These are phyloP conservation scores for Fusarium sp. DNA, from an alignment of 2,329 filamentous ascomycete genomes.

Conservation along the genomic window DNA sequence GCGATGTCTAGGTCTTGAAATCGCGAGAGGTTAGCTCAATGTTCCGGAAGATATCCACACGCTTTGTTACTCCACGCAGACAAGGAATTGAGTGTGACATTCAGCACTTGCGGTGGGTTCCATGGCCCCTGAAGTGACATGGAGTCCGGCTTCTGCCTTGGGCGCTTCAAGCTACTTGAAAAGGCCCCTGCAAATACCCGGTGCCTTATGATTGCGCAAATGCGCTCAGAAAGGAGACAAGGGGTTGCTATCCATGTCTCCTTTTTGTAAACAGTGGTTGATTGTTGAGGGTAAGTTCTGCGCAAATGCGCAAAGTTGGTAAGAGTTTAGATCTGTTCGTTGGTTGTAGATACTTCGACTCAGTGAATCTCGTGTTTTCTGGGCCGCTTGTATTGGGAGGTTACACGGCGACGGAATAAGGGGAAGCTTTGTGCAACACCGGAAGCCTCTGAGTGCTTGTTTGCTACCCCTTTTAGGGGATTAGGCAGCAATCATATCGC, in stretches of 20 bases:
- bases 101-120: fast-evolving
- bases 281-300: not conserved
- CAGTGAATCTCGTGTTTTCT: not conserved
- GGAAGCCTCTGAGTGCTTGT: not conserved
- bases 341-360: too few relatives aligned
- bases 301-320: not conserved
- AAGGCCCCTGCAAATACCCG: too few relatives aligned
- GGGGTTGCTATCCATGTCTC: not conserved
- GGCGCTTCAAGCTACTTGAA: not conserved
- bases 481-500: not conserved
- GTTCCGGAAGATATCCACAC: too few relatives aligned
- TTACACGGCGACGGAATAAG: not conserved
- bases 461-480: not conserved
- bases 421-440: not conserved
- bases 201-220: not conserved
- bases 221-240: not conserved
- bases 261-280: not conserved
- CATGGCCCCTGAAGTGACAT: not conserved
- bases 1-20: not conserved
- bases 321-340: not conserved
- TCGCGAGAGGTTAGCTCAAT: not conserved
- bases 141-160: not conserved
- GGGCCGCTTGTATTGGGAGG: not conserved
- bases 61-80: not conserved
- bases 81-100: not conserved